phyloP scores from a whole-genome alignment of 1,139 yeast genomes.

The Protomyces macrosporus region DNA sequence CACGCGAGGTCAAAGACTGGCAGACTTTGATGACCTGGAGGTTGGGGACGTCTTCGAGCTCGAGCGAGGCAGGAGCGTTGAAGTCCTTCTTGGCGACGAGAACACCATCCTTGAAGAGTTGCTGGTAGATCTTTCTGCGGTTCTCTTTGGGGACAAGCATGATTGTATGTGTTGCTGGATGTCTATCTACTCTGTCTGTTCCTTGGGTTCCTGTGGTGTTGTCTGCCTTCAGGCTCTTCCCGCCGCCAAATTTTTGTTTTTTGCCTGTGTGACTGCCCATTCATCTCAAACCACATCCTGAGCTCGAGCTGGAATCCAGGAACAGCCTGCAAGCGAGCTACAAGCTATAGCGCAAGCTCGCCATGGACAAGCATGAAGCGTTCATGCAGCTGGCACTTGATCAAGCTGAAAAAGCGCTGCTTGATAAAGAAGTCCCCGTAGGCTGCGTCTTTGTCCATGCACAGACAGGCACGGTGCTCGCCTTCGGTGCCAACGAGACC shows the following conservation, averaged over 20 bases:
- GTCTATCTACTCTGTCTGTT: background rate
- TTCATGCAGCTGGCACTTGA: slow-evolving; percentile 13
- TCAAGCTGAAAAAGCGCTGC: slow-evolving; percentile 53
- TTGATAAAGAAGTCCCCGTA: slow-evolving; percentile 64
- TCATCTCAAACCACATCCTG: background rate
- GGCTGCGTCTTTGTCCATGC: slow-evolving; percentile 59
- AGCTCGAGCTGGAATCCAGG: background rate
- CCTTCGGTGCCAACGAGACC: slow-evolving; percentile 83
- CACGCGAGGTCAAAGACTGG: slow-evolving; percentile 98
- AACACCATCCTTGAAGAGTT: slow-evolving; percentile 29
- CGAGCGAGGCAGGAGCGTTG: slow-evolving; percentile 97
- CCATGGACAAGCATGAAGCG: background rate
- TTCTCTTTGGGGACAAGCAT: slow-evolving; percentile 29
- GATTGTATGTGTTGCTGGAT: background rate
- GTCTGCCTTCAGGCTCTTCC: background rate
- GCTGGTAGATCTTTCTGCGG: slow-evolving; percentile 29
- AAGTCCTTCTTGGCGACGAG: slow-evolving; percentile 49
- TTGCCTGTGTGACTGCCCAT: background rate
- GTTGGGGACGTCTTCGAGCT: slow-evolving; percentile 47
- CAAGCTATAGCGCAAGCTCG: background rate
- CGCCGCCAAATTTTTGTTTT: background rate
- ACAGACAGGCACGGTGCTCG: slow-evolving; percentile 49
- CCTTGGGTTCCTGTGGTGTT: background rate
- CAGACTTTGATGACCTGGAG: slow-evolving; percentile 98
- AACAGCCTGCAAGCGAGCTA: background rate